Base-by-base conservation (phyloP, 495 filamentous ascomycete genomes). In the Trichoderma gamsii region DNA sequence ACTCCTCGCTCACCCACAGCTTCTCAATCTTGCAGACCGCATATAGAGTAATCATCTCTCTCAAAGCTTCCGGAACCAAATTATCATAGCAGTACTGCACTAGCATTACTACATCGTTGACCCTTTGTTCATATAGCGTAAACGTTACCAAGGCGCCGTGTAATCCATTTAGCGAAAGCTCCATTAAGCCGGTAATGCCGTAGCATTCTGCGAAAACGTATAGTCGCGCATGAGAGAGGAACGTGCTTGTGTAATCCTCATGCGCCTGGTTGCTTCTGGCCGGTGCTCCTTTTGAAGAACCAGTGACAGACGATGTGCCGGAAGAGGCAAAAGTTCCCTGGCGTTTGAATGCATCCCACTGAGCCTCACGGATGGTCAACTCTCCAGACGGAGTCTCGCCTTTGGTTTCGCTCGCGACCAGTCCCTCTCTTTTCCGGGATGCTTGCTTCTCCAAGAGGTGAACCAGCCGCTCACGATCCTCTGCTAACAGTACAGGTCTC, bases 151-250 rank as follows among this genome's bases (percentile, higher is more conserved):
- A 65, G 12, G 32, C 43, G 1, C 21, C 35, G 4, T 65, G 64
- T 3, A 65, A 32, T 35, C 27, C 43, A 43, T 9, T 4, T 9
- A 65, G 64, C 2, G 64, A 65, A 25, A 43, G 64, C 15, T 65
- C 8, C 43, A 65, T 65, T 35, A 65, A 65, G 0, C n/a, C 15
- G 5, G 64, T 16, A 43, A 65, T 46, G 11, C 35, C 64, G 23
- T 65, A 65, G 35, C 64, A 65, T 23, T 65, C 64, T 41, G 64
- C 64, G 21, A 65, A 65, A 21, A 65, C 35, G 43, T 65, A 65
- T 1, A 65, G 64, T 43, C 43, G 29, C 25, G 35, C 38, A 43
- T 65, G 64, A 0, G 64, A 65, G 38, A 65, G 64, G 43, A 65
- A 65, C 12, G 32, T 23, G 18, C n/a, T 32, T 25, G 64, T 65